Conservation (phyloP, 306 rosid genomes). For the Erythrophleum fordii region DNA sequence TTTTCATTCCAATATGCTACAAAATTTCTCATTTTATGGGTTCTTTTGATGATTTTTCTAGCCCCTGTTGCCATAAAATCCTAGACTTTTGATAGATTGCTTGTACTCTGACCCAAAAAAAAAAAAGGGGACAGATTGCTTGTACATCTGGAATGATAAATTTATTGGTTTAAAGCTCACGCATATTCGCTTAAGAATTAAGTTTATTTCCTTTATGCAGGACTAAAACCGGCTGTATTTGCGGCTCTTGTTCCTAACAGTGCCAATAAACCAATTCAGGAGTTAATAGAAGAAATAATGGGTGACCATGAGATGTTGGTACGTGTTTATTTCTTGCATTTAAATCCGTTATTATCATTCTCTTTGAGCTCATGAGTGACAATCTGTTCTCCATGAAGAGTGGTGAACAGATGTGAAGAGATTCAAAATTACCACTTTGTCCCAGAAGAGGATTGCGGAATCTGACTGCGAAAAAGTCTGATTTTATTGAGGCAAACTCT, state of each 20-base stretch:
- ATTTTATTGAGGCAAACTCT: not conserved
- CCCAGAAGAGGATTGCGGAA: not conserved
- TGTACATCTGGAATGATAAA: not conserved
- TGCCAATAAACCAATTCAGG: constrained; percentile 72
- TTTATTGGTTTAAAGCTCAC: not conserved
- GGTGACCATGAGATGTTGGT: constrained; percentile 92
- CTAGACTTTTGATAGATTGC: not conserved
- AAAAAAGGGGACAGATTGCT: not conserved
- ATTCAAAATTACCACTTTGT: not conserved
- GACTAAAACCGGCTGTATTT: constrained; percentile 82
- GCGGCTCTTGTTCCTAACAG: constrained; percentile 97
- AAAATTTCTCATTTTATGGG: not conserved
- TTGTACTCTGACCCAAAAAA: not conserved
- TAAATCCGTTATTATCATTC: not conserved
- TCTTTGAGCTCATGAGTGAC: constrained; percentile 1
- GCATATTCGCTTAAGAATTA: not conserved
- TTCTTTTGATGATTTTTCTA: not conserved
- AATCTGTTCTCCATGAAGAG: constrained; percentile 48
- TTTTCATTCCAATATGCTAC: not conserved
- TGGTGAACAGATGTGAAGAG: constrained; percentile 42
- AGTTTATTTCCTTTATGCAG: constrained; percentile 45
- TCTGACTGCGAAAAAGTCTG: not conserved
- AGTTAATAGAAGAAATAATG: constrained; percentile 78
- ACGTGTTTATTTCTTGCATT: constrained; percentile 33
- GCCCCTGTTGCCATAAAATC: not conserved